Conservation (phyloP, 2,329 filamentous ascomycete species). For the Penicillium digitatum region DNA sequence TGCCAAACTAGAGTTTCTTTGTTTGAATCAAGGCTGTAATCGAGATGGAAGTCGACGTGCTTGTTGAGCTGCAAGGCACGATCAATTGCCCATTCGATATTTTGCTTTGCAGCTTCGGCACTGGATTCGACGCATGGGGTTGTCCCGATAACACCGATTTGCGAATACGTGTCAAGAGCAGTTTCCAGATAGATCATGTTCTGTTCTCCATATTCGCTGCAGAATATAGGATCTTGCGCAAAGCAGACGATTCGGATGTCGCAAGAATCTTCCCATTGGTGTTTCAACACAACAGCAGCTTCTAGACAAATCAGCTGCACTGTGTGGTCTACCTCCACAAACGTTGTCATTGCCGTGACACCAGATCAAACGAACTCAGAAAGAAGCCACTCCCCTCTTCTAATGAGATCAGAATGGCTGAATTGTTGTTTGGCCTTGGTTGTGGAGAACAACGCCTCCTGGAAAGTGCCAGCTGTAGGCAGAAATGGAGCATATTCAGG, state of each 20-base stretch:
- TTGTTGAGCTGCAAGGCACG: slow-evolving; percentile 50
- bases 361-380: slow-evolving; percentile 61
- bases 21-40: slow-evolving; percentile 59
- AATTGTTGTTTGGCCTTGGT: slow-evolving; percentile 61
- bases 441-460: slow-evolving; percentile 61
- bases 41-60: slow-evolving; percentile 67
- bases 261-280: slow-evolving; percentile 51
- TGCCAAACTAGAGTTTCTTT: slow-evolving; percentile 53
- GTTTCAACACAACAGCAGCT: slow-evolving; percentile 56
- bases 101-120: slow-evolving; percentile 48
- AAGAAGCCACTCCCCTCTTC: slow-evolving; percentile 61
- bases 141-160: slow-evolving; percentile 60
- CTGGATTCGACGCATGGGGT: slow-evolving; percentile 66
- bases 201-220: slow-evolving; percentile 48
- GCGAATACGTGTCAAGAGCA: slow-evolving; percentile 38
- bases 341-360: slow-evolving; percentile 66
- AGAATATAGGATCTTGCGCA: slow-evolving; percentile 66
- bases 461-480: slow-evolving; percentile 58
- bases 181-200: slow-evolving; percentile 51
- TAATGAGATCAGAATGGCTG: slow-evolving; percentile 58
- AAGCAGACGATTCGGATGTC: slow-evolving; percentile 66
- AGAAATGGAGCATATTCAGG: slow-evolving; percentile 55
- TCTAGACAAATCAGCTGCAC: slow-evolving; percentile 57
- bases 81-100: slow-evolving; percentile 61
- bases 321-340: slow-evolving; percentile 65